phyloP scores from a whole-genome alignment of 164 flowering plant species.

The Vitis cinerea region DNA sequence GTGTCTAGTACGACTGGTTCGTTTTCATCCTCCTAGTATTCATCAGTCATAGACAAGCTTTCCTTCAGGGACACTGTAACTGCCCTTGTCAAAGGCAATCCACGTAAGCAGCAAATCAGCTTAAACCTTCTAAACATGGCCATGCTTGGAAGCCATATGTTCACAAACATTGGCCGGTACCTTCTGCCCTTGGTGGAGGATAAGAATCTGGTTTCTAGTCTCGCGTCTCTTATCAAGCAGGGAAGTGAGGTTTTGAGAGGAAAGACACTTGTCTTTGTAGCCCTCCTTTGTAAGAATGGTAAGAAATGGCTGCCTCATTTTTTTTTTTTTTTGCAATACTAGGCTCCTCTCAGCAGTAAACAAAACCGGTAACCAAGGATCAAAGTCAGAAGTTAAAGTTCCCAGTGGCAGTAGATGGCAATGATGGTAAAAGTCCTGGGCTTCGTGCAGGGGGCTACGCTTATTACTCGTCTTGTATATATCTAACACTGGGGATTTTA shows the following conservation, averaged over 20 bases:
- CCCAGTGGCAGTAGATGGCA: too few species aligned
- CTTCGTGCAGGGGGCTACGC: too few species aligned
- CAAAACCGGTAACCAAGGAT: too few species aligned
- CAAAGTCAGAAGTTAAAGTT: too few species aligned
- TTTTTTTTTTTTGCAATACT: slow-evolving; percentile 68
- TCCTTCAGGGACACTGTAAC: slow-evolving; percentile 73
- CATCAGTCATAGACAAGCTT: slow-evolving; percentile 72
- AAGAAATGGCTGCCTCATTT: slow-evolving; percentile 64
- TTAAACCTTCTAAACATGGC: slow-evolving; percentile 85
- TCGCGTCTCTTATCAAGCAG: slow-evolving; percentile 81
- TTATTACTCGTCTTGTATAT: too few species aligned
- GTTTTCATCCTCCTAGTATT: slow-evolving; percentile 72
- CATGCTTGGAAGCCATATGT: slow-evolving; percentile 68
- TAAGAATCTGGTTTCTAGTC: slow-evolving; percentile 70
- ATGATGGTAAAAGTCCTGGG: too few species aligned
- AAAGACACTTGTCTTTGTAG: slow-evolving; percentile 78
- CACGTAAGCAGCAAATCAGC: slow-evolving; percentile 90
- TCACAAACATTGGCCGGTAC: slow-evolving; percentile 63
- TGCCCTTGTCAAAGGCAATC: slow-evolving; percentile 67
- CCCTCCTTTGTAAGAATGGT: slow-evolving; percentile 76
- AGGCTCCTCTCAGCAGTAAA: slow-evolving; percentile 59
- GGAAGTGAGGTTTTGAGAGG: slow-evolving; percentile 85
- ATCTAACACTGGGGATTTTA: too few species aligned
- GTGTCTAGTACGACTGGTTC: slow-evolving; percentile 83
- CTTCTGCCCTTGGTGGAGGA: slow-evolving; percentile 72